Base-by-base conservation (phyloP, 352 stramenopile genomes). In the Globisporangium heterothallicum region DNA sequence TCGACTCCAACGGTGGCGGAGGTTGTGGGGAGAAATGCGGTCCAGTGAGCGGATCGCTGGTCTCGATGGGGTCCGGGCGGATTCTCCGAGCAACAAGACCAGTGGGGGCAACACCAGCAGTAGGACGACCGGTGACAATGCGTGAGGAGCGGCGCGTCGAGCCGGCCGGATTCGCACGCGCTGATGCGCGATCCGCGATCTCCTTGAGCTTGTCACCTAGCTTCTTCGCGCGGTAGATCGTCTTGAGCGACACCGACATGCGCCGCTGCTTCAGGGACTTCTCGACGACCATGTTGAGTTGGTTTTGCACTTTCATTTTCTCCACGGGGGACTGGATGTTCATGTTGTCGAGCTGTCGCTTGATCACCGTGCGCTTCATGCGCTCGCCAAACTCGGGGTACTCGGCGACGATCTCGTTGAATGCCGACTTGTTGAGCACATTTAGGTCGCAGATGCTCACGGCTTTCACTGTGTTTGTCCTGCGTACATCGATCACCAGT, bases 281-380 rank as follows among this genome's bases (percentile, higher is more conserved):
- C 49, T 91, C 75, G 18, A 91, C 80, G 14, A 88, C 73, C 38
- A 84, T 56, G 44, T 78, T 88, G 18, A 91, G 69, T 44, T 91
- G 80, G 38, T 84, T 82, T 44, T 91, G 74, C 27, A 88, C 68
- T 42, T 89, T 88, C 36, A 77, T 75, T 47, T 89, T 89, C 53
- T 86, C 78, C 0, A 61, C 60, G 0, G 77, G 70, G 13, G 77
- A 88, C 40, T 84, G 71, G 43, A 91, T 88, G 42, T 91, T 88
- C 80, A 91, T 91, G 62, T 91, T 91, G 58, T 91, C 73, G 8
- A 91, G 56, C 49, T 91, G 80, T 2, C 80, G 68, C 44, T 91
- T 85, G 58, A 91, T 88, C 29, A 91, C 80, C 8, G 78, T 88
- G 45, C 73, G 67, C 55, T 91, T 91, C 75, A 92, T 88, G 26